Percentiles rank a stretch among this genome's conserved stretches.
These are phyloP conservation scores for Leccinum solheimii DNA, from an alignment of 1,284 basidiomycete species.

Conservation along the genomic window DNA sequence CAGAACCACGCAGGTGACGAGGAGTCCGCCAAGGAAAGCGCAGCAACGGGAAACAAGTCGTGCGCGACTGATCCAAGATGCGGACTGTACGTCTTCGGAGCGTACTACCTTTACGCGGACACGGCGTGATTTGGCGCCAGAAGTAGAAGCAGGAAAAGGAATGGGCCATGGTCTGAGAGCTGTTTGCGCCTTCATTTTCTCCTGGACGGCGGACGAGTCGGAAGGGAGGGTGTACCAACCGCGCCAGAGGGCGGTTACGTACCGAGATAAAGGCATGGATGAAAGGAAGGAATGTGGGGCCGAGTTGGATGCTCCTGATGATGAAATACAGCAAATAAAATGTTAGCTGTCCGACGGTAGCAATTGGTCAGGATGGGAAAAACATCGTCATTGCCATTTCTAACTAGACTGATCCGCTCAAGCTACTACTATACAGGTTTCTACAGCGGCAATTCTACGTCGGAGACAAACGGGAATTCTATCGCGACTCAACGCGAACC, in stretches of 20 bases:
- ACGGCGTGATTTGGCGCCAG: conserved; percentile 42
- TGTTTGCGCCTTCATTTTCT: conserved; percentile 54
- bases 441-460: conserved; percentile 5
- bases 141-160: conserved; percentile 46
- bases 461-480: conserved; percentile 3
- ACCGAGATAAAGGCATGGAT: conserved; percentile 8
- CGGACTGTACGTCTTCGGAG: conserved; percentile 45
- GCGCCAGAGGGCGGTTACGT: conserved; percentile 14
- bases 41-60: conserved; percentile 51
- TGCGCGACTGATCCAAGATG: conserved; percentile 56
- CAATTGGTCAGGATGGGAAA: background rate
- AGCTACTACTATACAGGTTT: background rate
- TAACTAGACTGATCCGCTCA: background rate
- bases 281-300: background rate
- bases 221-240: conserved; percentile 40
- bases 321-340: background rate
- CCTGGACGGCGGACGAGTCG: conserved; percentile 56
- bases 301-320: background rate
- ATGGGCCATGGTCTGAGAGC: conserved; percentile 51
- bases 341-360: conserved; percentile 5
- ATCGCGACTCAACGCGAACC: conserved; percentile 35
- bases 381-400: background rate
- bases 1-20: conserved; percentile 55
- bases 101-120: conserved; percentile 57
- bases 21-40: conserved; percentile 47